These are phyloP conservation scores for Pseudogymnoascus sp. DNA, from an alignment of 2,329 filamentous ascomycete species.

Conservation along the genomic window DNA sequence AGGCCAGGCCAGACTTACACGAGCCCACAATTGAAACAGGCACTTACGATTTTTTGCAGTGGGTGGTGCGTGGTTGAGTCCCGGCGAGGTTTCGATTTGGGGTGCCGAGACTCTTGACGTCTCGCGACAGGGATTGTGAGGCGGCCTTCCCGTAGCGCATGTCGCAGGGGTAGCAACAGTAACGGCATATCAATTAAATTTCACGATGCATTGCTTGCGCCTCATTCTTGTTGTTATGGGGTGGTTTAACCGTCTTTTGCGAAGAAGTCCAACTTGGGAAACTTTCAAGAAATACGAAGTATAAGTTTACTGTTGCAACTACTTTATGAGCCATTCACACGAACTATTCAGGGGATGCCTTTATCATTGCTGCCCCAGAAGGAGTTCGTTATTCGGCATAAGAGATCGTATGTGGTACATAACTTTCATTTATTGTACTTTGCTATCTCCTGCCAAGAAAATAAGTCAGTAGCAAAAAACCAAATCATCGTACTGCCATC, in stretches of 20 bases:
- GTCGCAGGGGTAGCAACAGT: background rate
- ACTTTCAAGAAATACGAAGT: background rate
- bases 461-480: background rate
- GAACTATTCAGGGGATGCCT: background rate
- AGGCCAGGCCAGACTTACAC: slow-evolving; percentile 1
- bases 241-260: background rate
- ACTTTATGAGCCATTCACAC: background rate
- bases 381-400: background rate
- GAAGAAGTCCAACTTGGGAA: background rate
- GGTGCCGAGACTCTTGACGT: slow-evolving; percentile 3
- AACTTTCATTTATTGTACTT: background rate
- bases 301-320: background rate
- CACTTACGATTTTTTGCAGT: background rate
- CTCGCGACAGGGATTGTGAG: slow-evolving; percentile 8
- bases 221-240: background rate
- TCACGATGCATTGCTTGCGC: background rate
- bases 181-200: background rate
- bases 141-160: background rate
- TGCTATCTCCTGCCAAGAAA: background rate
- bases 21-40: background rate
- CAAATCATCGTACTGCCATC: background rate
- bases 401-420: background rate
- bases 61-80: background rate
- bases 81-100: background rate
- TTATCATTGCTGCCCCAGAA: background rate